phyloP scores from a whole-genome alignment of 2,329 filamentous ascomycete genomes.

The Sarocladium brachiariae region DNA sequence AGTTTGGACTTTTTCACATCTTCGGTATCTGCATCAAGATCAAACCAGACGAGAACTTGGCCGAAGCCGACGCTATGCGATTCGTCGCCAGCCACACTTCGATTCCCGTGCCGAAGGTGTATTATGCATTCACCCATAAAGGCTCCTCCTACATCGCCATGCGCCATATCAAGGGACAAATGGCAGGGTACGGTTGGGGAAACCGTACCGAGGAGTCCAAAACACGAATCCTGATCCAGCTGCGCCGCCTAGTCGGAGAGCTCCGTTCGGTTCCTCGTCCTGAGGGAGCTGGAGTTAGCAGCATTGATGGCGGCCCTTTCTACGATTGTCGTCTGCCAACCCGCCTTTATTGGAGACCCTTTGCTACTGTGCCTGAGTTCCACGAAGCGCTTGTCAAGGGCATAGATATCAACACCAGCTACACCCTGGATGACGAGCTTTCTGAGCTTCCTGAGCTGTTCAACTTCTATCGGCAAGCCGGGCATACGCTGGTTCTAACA shows the following conservation, averaged over 20 bases:
- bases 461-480: constrained; percentile 15
- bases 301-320: constrained; percentile 16
- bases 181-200: constrained; percentile 12
- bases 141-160: constrained; percentile 35
- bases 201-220: constrained; percentile 14
- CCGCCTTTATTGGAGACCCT: constrained; percentile 19
- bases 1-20: constrained; percentile 7
- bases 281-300: constrained; percentile 11
- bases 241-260: constrained; percentile 15
- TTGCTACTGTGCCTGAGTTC: constrained; percentile 19
- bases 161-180: constrained; percentile 25
- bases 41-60: constrained; percentile 22
- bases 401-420: constrained; percentile 2
- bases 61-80: constrained; percentile 32
- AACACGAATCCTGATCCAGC: constrained; percentile 16
- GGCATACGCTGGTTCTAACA: constrained; percentile 28
- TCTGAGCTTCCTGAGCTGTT: constrained; percentile 14
- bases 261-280: constrained; percentile 13
- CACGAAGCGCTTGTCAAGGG: constrained; percentile 17
- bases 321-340: constrained; percentile 18
- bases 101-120: constrained; percentile 36
- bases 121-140: constrained; percentile 31
- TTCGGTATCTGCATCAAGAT: constrained; percentile 24
- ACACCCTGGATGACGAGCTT: constrained; percentile 7
- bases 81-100: constrained; percentile 33